A percentile compares a stretch with the other conserved stretches of the same genome.
Evolutionary conservation across 768 basidiomycete species (phyloP).

Genomic region (Kwoniella bestiolae): DNA sequence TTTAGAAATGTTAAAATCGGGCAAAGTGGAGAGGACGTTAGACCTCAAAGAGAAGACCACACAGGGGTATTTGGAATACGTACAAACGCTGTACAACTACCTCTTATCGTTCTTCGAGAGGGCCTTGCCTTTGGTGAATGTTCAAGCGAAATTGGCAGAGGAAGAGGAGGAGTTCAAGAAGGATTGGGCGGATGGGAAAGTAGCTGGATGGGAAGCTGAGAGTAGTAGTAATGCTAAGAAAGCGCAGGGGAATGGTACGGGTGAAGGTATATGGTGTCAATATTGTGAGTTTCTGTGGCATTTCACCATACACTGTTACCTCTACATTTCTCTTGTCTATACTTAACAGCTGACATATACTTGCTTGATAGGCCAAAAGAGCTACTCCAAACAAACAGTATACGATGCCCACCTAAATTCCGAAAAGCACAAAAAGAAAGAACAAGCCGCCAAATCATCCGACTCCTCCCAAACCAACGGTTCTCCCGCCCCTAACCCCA

Average conservation of each 20-base stretch:
- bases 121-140: constrained; percentile 79
- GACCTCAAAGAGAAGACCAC: constrained; percentile 52
- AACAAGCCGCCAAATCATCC: constrained; percentile 45
- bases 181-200: constrained; percentile 77
- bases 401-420: constrained; percentile 94
- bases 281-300: constrained; percentile 69
- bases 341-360: neutral
- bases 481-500: constrained; percentile 22
- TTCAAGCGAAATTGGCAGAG: constrained; percentile 69
- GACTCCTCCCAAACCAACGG: constrained; percentile 64
- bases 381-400: constrained; percentile 95
- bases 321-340: neutral
- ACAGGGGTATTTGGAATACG: constrained; percentile 67
- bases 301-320: neutral
- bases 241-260: constrained; percentile 56
- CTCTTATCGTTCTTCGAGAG: constrained; percentile 83
- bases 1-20: constrained; percentile 77
- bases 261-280: constrained; percentile 87
- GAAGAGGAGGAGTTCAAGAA: constrained; percentile 72
- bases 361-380: constrained; percentile 74
- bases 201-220: constrained; percentile 73
- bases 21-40: constrained; percentile 61
- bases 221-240: constrained; percentile 59
- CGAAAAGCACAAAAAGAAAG: constrained; percentile 85
- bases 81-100: constrained; percentile 79